Conservation (phyloP, 2,329 filamentous ascomycete species). For the Penicillium olsonii region DNA sequence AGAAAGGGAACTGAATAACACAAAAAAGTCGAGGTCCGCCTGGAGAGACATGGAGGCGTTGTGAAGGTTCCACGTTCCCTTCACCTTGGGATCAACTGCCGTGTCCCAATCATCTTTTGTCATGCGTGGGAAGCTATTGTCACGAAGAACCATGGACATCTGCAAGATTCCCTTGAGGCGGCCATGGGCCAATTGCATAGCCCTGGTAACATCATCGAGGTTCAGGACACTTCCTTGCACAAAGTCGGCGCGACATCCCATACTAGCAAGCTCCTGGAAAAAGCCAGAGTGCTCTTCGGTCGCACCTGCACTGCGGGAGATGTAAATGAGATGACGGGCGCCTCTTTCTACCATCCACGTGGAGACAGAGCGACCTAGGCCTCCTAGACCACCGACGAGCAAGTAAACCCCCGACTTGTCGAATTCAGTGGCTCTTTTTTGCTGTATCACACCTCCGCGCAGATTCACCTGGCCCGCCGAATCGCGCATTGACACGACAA, state of each 20-base stretch:
- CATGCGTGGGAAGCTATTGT: slow-evolving; percentile 11
- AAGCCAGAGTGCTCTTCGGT: slow-evolving; percentile 16
- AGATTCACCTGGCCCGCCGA: neutral
- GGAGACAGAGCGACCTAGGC: slow-evolving; percentile 38
- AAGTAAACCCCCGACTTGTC: slow-evolving; percentile 29
- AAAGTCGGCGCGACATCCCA: slow-evolving; percentile 22
- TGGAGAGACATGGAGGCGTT: neutral
- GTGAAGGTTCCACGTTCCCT: slow-evolving; percentile 22
- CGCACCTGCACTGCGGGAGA: slow-evolving; percentile 34
- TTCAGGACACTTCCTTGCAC: slow-evolving; percentile 23
- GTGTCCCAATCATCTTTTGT: slow-evolving; percentile 15
- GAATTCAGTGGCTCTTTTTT: neutral
- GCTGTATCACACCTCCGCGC: neutral
- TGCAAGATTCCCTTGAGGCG: slow-evolving; percentile 27
- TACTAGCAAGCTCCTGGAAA: slow-evolving; percentile 23
- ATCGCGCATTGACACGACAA: slow-evolving; percentile 32
- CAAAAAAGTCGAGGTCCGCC: slow-evolving; percentile 44
- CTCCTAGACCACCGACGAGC: slow-evolving; percentile 44
- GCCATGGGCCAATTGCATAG: slow-evolving; percentile 10
- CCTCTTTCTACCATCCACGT: slow-evolving; percentile 39
- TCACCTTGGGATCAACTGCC: slow-evolving; percentile 20
- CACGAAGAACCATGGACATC: slow-evolving; percentile 27
- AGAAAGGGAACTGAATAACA: slow-evolving; percentile 40
- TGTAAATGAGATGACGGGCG: slow-evolving; percentile 37
- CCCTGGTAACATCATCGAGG: slow-evolving; percentile 18